These are phyloP conservation scores for Sarocladium brachiariae DNA, from an alignment of 2,329 filamentous ascomycete genomes.

Conservation along the genomic window DNA sequence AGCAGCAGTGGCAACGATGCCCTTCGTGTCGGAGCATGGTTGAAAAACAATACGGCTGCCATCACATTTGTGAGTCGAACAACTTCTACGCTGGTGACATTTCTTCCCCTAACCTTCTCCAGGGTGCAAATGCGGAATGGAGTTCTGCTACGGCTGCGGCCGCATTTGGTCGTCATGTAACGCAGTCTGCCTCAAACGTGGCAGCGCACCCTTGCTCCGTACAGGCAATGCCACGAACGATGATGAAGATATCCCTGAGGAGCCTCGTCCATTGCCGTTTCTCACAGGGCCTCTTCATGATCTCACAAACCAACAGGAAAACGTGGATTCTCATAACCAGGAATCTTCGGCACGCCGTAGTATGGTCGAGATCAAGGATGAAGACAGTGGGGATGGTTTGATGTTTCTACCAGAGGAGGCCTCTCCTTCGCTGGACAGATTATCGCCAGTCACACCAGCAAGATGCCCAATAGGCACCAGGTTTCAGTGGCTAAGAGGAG, in stretches of 20 bases:
- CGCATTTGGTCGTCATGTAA: constrained; percentile 27
- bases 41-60: constrained; percentile 43
- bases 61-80: constrained; percentile 47
- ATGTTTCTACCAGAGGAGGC: no score
- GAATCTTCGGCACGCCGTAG: not conserved
- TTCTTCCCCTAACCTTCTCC: constrained; percentile 36
- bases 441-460: no score
- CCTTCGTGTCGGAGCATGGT: constrained; percentile 37
- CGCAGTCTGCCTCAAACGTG: not conserved
- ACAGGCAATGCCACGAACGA: constrained; percentile 9
- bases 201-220: no score
- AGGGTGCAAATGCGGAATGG: constrained; percentile 37
- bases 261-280: not conserved
- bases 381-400: not conserved
- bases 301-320: not conserved
- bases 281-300: not conserved
- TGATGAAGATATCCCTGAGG: constrained; percentile 27
- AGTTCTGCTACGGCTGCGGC: constrained; percentile 47
- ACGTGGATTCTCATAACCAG: not conserved
- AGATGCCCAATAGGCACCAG: no score
- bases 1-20: constrained; percentile 47
- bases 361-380: not conserved
- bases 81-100: constrained; percentile 23
- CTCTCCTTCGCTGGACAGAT: no score
- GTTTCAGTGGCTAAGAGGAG: no score